Base-by-base conservation (phyloP, 1,139 yeast species). In the Sugiyamaella japonica region DNA sequence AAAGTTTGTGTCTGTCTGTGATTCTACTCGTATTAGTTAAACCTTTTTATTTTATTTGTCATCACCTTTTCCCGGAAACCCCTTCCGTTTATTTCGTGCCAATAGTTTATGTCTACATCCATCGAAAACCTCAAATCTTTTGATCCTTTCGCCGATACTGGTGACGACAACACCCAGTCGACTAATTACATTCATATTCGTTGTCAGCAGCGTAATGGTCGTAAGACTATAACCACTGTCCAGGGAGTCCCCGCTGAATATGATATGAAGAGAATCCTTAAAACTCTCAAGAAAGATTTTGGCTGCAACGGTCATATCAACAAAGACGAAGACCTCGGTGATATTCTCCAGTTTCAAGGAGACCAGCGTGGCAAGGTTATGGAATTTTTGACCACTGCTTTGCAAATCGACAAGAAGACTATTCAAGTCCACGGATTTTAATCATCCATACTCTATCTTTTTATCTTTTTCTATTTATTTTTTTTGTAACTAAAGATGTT, bases 61-160 rank as follows among this genome's bases (percentile, higher is more conserved):
- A 25, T 13, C 31, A 31, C 43, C 42, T 32, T 25, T 46, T 25
- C 25, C 20, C 51, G 45, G 44, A 39, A 39, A 48, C 44, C 17
- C 40, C 25, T 23, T 37, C 51, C 45, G 44, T 40, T 23, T 9
- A 34, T 29, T n/a, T 10, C 38, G 31, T 20, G 46, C 53, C 48
- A 58, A 52, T 44, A 70, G 70, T 72, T 71, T 73, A 74, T 74
- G 77, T 73, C 74, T 66, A 67, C 77, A 63, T 89, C 97, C 79
- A 89, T 91, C 84, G 95, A 91, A 82, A 91, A 91, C 84, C 84
- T 93, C 78, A 91, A 87, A 83, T 85, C 97, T 67, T 91, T 91
- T 82, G 96, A 93, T 79, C 99, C 99, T 66, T 93, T 93, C 85
- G 97, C 98, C 85, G 99, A 93, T 77, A 91, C 97, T 77, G 98